Evolutionary conservation across 2,329 filamentous ascomycete genomes (phyloP), one percentile per base, ranked within the genome.

Genomic region (Keithomyces neogunnii): DNA sequence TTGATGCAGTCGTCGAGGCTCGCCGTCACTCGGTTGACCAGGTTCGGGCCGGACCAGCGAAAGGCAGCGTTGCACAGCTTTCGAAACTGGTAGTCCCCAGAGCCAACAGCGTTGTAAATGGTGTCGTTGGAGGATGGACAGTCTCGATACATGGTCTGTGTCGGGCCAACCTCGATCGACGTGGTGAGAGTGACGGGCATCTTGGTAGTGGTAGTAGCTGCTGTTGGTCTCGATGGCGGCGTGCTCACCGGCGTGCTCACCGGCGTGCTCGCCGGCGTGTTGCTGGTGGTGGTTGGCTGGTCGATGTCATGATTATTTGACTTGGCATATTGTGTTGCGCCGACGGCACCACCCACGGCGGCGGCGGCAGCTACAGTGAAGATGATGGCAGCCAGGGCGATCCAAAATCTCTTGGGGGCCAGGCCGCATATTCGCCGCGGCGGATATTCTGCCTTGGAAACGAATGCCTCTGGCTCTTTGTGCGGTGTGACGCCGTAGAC

Each of bases 1-100:
- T 53, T 48, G 49, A 55, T 53, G 51, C 51, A 53, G 32, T 53
- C 53, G 46, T 55, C 43, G n/a, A 55, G 47, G 39, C 53, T 53
- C 26, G 5, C 43, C 13, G 46, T 47, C 3, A 13, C 13, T 13
- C 35, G 8, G 43, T 55, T 53, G 33, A 55, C 32, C 19, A 53
- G 8, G 30, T 55, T 45, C 28, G n/a, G 13, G 1, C 40, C 36
- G 11, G 43, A 42, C 5, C 50, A 45, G 6, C 38, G 50, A 36
- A 47, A 53, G 28, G 46, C 44, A 4, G 38, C n/a, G 11, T n/a
- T 36, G 39, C 53, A 55, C 19, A 53, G 36, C 35, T 55, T 55
- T 35, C 51, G 45, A 28, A 55, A 55, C n/a, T 48, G 51, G 42
- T 51, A 53, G 4, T 33, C 29, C 0, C 7, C n/a, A 8, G 45